phyloP scores from a whole-genome alignment of 75 land plant species.

The Pinus tabuliformis region DNA sequence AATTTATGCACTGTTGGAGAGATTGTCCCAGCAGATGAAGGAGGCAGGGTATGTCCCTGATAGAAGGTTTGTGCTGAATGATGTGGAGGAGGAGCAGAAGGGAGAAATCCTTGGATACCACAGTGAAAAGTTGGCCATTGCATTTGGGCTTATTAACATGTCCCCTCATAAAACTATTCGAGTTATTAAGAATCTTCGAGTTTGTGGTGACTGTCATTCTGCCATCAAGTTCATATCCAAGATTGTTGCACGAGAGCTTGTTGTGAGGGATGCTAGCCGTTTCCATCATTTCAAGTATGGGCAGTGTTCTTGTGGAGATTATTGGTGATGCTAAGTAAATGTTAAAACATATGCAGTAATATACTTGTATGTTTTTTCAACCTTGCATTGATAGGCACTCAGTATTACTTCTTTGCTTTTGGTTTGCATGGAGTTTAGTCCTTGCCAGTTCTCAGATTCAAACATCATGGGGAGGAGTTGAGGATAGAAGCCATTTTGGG shows the following conservation, averaged over 20 bases:
- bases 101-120: not conserved
- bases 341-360: not conserved
- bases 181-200: conserved; percentile 13
- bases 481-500: too few species aligned
- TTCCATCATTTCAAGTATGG: conserved; percentile 9
- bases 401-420: too few species aligned
- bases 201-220: conserved; percentile 12
- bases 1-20: conserved; percentile 9
- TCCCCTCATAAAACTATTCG: not conserved
- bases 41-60: not conserved
- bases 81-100: conserved; percentile 4
- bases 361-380: too few species aligned
- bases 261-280: conserved; percentile 13
- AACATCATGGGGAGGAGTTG: too few species aligned
- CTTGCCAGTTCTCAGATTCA: too few species aligned
- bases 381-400: too few species aligned
- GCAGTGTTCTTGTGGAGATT: conserved; percentile 13
- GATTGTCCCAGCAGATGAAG: conserved; percentile 6
- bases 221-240: conserved; percentile 16
- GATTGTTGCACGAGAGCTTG: conserved; percentile 9
- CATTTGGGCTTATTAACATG: conserved; percentile 7
- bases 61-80: conserved; percentile 3
- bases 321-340: conserved; percentile 7
- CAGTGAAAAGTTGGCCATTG: conserved; percentile 8
- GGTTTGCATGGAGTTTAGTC: too few species aligned